Percentiles rank a stretch among this genome's conserved stretches.
Evolutionary conservation across 805 yeast species (phyloP).

Genomic region (Metschnikowia sp.): DNA sequence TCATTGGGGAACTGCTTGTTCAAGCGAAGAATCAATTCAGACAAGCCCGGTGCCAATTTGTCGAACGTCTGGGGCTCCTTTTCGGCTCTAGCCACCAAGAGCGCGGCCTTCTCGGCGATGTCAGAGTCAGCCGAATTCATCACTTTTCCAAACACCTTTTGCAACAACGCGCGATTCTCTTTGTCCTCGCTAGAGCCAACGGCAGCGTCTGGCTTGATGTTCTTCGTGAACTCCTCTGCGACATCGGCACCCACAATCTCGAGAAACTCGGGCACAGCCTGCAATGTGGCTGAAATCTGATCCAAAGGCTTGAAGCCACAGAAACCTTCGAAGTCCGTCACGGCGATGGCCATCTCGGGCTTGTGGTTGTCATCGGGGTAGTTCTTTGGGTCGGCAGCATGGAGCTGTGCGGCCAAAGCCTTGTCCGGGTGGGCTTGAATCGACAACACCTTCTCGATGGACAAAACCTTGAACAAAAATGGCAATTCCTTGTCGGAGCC

Average conservation of each 20-base stretch:
- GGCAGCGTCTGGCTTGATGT: slow-evolving; percentile 43
- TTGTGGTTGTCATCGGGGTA: slow-evolving; percentile 98
- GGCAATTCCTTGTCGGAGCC: slow-evolving; percentile 74
- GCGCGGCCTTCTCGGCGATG: slow-evolving; percentile 55
- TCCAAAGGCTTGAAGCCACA: slow-evolving; percentile 94
- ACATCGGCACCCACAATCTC: slow-evolving; percentile 64
- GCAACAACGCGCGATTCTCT: slow-evolving; percentile 62
- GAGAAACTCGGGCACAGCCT: slow-evolving; percentile 71
- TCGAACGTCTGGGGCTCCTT: slow-evolving; percentile 57
- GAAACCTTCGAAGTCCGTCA: slow-evolving; percentile 94
- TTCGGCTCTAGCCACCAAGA: slow-evolving; percentile 63
- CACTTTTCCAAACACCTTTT: slow-evolving; percentile 71
- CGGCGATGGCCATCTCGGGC: slow-evolving; percentile 99
- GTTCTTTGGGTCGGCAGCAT: slow-evolving; percentile 80
- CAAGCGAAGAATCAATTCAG: slow-evolving; percentile 71
- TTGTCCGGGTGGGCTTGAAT: slow-evolving; percentile 99
- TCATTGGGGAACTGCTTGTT: slow-evolving; percentile 90
- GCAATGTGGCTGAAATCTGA: slow-evolving; percentile 66
- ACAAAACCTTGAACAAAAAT: slow-evolving; percentile 87
- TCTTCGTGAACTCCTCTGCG: slow-evolving; percentile 50
- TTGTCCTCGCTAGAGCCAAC: slow-evolving; percentile 54
- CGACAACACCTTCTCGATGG: slow-evolving; percentile 87
- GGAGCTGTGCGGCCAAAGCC: slow-evolving; percentile 70
- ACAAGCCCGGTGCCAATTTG: slow-evolving; percentile 46
- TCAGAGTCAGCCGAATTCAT: slow-evolving; percentile 75